Conservation (phyloP, 2,329 filamentous ascomycete species). For the Didymella pinodella region DNA sequence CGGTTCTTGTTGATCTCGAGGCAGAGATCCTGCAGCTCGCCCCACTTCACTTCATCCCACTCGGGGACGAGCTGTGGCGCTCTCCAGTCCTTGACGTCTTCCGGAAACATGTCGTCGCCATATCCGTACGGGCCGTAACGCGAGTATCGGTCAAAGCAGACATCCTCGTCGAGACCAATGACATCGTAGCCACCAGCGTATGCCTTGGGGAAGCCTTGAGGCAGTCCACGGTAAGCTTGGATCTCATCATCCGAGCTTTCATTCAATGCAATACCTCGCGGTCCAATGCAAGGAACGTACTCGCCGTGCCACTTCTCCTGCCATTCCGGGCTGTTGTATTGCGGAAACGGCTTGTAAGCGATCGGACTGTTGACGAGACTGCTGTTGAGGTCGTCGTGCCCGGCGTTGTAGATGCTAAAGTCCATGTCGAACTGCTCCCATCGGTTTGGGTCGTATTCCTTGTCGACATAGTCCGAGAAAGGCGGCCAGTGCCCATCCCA, state of each 20-base stretch:
- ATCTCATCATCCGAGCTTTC: constrained; percentile 67
- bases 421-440: constrained; percentile 57
- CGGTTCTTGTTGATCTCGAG: constrained; percentile 70
- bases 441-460: constrained; percentile 57
- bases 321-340: constrained; percentile 72
- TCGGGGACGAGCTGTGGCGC: constrained; percentile 53
- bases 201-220: constrained; percentile 52
- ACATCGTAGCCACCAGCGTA: constrained; percentile 51
- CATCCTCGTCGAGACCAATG: constrained; percentile 58
- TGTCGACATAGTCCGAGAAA: constrained; percentile 53
- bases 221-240: constrained; percentile 67
- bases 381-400: constrained; percentile 42
- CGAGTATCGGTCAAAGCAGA: constrained; percentile 69
- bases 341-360: constrained; percentile 74
- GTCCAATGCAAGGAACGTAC: constrained; percentile 71
- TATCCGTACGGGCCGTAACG: constrained; percentile 66
- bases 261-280: constrained; percentile 61
- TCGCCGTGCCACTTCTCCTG: constrained; percentile 63
- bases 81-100: constrained; percentile 56
- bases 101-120: constrained; percentile 58
- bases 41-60: constrained; percentile 75
- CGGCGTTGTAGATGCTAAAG: constrained; percentile 49
- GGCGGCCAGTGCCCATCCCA: constrained; percentile 55
- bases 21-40: constrained; percentile 72
- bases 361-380: constrained; percentile 53